Percentiles rank a stretch among this genome's conserved stretches.
Conservation (phyloP, 2,329 filamentous ascomycete genomes). For the Xylaria sp. region DNA sequence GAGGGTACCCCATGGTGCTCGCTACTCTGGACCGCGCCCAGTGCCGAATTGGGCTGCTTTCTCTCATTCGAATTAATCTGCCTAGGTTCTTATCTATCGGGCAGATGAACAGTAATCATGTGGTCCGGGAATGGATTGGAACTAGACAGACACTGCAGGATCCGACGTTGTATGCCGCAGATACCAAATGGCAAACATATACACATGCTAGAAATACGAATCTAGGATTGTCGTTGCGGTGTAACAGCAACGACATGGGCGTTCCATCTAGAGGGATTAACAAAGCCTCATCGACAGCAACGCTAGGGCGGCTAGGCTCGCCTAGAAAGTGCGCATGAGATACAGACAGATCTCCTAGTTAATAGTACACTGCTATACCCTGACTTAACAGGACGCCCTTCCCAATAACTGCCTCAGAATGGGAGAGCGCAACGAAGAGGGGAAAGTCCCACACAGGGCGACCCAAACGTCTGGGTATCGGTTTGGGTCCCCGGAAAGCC, state of each 20-base stretch:
- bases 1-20: background rate
- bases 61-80: background rate
- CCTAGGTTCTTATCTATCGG: background rate
- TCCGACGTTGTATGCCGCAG: slow-evolving; percentile 15
- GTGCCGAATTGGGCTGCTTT: slow-evolving; percentile 5
- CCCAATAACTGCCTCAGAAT: slow-evolving; percentile 17
- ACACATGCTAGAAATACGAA: slow-evolving; percentile 17
- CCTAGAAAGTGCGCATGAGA: slow-evolving; percentile 29
- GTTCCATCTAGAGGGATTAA: slow-evolving; percentile 6
- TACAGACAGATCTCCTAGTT: slow-evolving; percentile 10
- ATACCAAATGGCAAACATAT: slow-evolving; percentile 11
- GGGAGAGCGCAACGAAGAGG: slow-evolving; percentile 10
- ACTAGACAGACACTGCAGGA: slow-evolving; percentile 10
- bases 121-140: slow-evolving; percentile 4
- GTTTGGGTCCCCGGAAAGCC: slow-evolving; percentile 22
- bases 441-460: slow-evolving; percentile 27
- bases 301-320: slow-evolving; percentile 24
- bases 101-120: slow-evolving; percentile 17
- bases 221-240: slow-evolving; percentile 17
- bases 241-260: slow-evolving; percentile 27
- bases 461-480: slow-evolving; percentile 32
- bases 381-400: slow-evolving; percentile 28
- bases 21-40: background rate
- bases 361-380: background rate
- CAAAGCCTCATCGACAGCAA: slow-evolving; percentile 24